Conservation (phyloP, 2,329 filamentous ascomycete species). For the Sarocladiaceae sp. region DNA sequence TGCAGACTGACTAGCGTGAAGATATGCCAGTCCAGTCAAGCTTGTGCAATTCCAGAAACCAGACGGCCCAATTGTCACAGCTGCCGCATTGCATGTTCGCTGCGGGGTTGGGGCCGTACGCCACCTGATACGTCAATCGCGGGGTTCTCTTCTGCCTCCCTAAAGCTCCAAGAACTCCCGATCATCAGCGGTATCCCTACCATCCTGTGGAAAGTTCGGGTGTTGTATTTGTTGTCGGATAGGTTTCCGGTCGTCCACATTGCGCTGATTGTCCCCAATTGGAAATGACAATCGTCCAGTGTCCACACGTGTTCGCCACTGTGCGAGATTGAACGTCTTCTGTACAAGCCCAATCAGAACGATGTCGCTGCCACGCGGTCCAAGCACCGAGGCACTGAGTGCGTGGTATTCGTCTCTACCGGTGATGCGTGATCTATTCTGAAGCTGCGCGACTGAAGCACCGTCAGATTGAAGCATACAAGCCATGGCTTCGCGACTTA, state of each 20-base stretch:
- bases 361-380: slow-evolving; percentile 21
- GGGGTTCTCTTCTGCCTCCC: neutral
- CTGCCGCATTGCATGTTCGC: neutral
- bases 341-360: slow-evolving; percentile 23
- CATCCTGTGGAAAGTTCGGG: neutral
- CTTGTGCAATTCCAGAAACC: no score
- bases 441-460: slow-evolving; percentile 22
- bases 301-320: slow-evolving; percentile 23
- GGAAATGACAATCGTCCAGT: slow-evolving; percentile 26
- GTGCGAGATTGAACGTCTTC: slow-evolving; percentile 19
- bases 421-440: slow-evolving; percentile 26
- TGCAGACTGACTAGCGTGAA: neutral
- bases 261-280: slow-evolving; percentile 11
- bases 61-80: neutral
- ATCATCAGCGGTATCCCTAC: neutral
- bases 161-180: neutral
- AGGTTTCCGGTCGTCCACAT: slow-evolving; percentile 12
- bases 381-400: slow-evolving; percentile 26
- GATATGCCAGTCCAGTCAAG: neutral
- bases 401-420: slow-evolving; percentile 23
- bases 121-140: no score
- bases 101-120: no score
- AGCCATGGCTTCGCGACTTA: slow-evolving; percentile 19
- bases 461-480: neutral
- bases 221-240: neutral